Evolutionary conservation across 2,329 filamentous ascomycete genomes (phyloP).

Genomic region (Xylaria polymorpha): DNA sequence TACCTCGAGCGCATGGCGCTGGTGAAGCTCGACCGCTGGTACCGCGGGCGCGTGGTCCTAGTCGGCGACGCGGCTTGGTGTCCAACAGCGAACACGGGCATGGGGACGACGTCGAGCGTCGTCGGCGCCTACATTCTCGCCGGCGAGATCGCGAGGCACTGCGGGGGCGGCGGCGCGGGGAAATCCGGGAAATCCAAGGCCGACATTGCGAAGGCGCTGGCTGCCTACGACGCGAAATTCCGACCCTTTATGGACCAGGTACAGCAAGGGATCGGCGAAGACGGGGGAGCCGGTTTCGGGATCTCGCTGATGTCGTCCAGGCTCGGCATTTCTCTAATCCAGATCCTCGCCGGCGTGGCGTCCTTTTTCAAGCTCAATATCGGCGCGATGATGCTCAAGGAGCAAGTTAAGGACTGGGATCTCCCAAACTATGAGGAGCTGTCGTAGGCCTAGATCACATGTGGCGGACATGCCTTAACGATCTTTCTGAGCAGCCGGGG

Average conservation of each 20-base stretch:
- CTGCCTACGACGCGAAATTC: slow-evolving; percentile 54
- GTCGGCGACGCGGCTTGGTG: slow-evolving; percentile 63
- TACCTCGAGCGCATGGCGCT: slow-evolving; percentile 58
- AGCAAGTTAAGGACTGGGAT: slow-evolving; percentile 52
- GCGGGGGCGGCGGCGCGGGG: slow-evolving; percentile 27
- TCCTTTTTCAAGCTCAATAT: slow-evolving; percentile 53
- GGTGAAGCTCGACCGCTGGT: slow-evolving; percentile 56
- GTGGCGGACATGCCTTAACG: too few relatives aligned
- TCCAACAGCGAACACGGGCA: slow-evolving; percentile 57
- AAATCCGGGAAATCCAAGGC: slow-evolving; percentile 29
- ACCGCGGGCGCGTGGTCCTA: slow-evolving; percentile 57
- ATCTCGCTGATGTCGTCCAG: slow-evolving; percentile 46
- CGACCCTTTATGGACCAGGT: slow-evolving; percentile 55
- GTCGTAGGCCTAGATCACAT: slow-evolving; percentile 1
- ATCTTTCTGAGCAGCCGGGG: not conserved
- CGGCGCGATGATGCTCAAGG: slow-evolving; percentile 48
- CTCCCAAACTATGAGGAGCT: slow-evolving; percentile 53
- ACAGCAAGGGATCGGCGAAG: slow-evolving; percentile 46
- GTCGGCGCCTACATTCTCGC: slow-evolving; percentile 62
- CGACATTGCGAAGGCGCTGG: slow-evolving; percentile 49
- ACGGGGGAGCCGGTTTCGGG: slow-evolving; percentile 19
- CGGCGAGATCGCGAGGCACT: slow-evolving; percentile 54
- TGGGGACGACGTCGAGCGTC: slow-evolving; percentile 57
- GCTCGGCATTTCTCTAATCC: slow-evolving; percentile 50
- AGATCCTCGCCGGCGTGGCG: slow-evolving; percentile 47